Evolutionary conservation across 192 early-diverging fungal species (phyloP).

Genomic region (Ambispora gerdemannii): DNA sequence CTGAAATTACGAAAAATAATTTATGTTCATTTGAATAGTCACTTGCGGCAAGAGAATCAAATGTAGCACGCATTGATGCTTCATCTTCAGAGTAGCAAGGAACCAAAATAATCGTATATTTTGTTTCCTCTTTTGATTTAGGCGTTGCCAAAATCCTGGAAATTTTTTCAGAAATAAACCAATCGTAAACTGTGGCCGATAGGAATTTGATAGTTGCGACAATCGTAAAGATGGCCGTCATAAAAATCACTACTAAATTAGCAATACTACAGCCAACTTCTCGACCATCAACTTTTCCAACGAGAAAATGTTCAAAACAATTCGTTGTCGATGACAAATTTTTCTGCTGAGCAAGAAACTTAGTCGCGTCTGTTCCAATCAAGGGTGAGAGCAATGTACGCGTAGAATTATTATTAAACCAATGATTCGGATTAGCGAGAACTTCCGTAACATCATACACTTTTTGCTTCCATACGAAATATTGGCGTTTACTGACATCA

Average conservation of each 20-base stretch:
- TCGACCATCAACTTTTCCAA: slow-evolving; percentile 7
- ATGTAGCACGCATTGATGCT: slow-evolving; percentile 66
- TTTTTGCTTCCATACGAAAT: slow-evolving; percentile 15
- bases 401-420: slow-evolving; percentile 1
- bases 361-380: slow-evolving; percentile 2
- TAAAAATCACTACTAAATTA: background rate
- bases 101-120: slow-evolving; percentile 58
- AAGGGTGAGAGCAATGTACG: background rate
- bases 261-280: background rate
- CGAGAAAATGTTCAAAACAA: slow-evolving; percentile 17
- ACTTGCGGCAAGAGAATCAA: slow-evolving; percentile 74
- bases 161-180: background rate
- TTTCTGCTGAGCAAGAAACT: background rate
- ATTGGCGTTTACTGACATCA: background rate
- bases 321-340: background rate
- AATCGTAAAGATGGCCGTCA: background rate
- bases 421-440: slow-evolving; percentile 21
- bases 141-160: background rate
- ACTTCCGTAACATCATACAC: slow-evolving; percentile 43
- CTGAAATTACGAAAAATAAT: slow-evolving; percentile 73
- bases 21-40: slow-evolving; percentile 74
- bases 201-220: background rate
- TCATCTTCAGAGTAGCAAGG: slow-evolving; percentile 79
- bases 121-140: background rate
- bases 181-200: background rate